These are phyloP conservation scores for Ceratobasidium sp. DNA, from an alignment of 1,284 basidiomycete genomes.

Conservation along the genomic window DNA sequence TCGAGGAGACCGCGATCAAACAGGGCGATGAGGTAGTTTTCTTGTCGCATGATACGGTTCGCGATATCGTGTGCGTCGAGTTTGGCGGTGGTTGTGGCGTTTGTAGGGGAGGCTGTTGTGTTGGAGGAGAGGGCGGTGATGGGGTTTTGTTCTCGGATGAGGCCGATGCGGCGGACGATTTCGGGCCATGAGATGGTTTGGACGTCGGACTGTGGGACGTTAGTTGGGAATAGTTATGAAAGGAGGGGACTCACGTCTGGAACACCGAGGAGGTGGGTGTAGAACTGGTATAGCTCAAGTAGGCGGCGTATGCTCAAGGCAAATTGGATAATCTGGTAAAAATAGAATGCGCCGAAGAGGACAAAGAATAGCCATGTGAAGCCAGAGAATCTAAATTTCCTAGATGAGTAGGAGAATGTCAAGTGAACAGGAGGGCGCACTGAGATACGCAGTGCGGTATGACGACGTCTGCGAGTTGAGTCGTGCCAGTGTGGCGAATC, in stretches of 20 bases:
- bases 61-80: conserved; percentile 97
- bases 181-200: conserved; percentile 98
- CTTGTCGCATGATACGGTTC: conserved; percentile 96
- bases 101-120: conserved; percentile 56
- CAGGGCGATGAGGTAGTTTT: conserved; percentile 97
- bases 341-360: conserved; percentile 84
- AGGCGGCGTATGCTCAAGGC: conserved; percentile 73
- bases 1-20: conserved; percentile 98
- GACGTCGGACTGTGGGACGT: conserved; percentile 81
- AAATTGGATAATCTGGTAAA: conserved; percentile 66
- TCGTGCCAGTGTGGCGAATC: conserved; percentile 73
- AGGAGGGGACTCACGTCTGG: conserved; percentile 62
- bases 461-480: conserved; percentile 81
- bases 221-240: background rate
- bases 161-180: conserved; percentile 88
- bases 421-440: conserved; percentile 60
- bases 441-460: conserved; percentile 83
- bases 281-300: conserved; percentile 93
- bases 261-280: conserved; percentile 67
- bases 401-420: conserved; percentile 38
- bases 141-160: conserved; percentile 91
- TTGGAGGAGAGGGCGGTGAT: conserved; percentile 84
- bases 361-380: conserved; percentile 85
- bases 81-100: conserved; percentile 69
- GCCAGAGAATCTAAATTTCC: conserved; percentile 78